Conservation (phyloP, 192 early-diverging fungal species). For the Linnemannia schmuckeri region DNA sequence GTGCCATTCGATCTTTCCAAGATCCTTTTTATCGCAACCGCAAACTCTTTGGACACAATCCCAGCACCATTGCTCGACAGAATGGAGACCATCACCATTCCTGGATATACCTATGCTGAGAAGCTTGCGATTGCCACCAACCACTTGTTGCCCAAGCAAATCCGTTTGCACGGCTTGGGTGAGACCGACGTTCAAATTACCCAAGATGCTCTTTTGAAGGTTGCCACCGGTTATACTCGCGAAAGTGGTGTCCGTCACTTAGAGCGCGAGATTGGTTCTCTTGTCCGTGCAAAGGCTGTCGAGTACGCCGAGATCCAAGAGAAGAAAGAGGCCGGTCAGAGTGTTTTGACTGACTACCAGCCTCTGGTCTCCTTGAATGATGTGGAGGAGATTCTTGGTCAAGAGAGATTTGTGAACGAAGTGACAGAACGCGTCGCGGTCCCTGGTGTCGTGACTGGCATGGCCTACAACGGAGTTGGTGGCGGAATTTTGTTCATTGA, state of each 20-base stretch:
- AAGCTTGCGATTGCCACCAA: constrained; percentile 82
- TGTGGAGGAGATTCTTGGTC: constrained; percentile 77
- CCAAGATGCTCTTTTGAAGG: constrained; percentile 67
- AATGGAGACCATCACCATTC: constrained; percentile 84
- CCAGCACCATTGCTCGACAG: constrained; percentile 84
- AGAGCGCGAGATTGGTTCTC: constrained; percentile 77
- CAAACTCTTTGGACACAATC: constrained; percentile 83
- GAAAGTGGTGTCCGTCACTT: constrained; percentile 86
- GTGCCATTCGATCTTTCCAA: constrained; percentile 72
- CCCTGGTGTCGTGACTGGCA: constrained; percentile 86
- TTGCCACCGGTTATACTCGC: constrained; percentile 81
- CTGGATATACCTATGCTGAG: constrained; percentile 88
- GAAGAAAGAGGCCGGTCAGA: not conserved
- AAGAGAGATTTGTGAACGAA: constrained; percentile 76
- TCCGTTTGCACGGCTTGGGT: constrained; percentile 71
- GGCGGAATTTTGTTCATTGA: constrained; percentile 88
- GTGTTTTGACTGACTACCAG: constrained; percentile 54
- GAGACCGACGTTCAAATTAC: constrained; percentile 62
- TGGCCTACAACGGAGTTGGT: constrained; percentile 84
- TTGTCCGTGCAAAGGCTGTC: constrained; percentile 79
- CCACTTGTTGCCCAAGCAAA: constrained; percentile 84
- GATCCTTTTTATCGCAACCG: constrained; percentile 89
- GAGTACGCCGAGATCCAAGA: constrained; percentile 74
- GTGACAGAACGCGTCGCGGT: constrained; percentile 71
- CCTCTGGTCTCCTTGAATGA: constrained; percentile 59